Conservation (phyloP, 2,329 filamentous ascomycete genomes). For the Fusarium austroafricanum region DNA sequence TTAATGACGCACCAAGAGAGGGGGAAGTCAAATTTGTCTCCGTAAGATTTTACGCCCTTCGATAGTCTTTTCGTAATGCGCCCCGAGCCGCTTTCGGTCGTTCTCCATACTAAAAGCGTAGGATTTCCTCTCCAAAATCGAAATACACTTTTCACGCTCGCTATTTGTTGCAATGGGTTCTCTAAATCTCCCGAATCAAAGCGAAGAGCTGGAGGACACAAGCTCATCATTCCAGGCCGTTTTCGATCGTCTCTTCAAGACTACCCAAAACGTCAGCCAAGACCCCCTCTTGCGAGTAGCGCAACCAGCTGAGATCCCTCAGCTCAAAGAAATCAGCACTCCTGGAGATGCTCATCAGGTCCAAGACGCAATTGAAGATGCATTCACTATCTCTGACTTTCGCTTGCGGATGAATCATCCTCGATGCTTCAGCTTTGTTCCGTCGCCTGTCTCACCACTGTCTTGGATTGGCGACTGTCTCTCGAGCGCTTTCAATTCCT, state of each 20-base stretch:
- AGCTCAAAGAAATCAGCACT: slow-evolving; percentile 2
- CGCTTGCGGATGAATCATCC: slow-evolving; percentile 21
- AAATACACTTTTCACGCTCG: rapidly evolving
- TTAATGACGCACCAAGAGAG: slow-evolving; percentile 2
- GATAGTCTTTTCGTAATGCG: neutral
- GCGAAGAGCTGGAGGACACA: neutral
- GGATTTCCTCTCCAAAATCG: rapidly evolving
- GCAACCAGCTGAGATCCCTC: neutral
- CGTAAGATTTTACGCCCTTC: neutral
- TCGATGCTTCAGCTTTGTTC: slow-evolving; percentile 10
- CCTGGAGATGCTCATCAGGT: slow-evolving; percentile 1
- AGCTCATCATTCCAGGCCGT: slow-evolving; percentile 5
- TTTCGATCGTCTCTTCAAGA: slow-evolving; percentile 7
- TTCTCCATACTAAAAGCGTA: neutral
- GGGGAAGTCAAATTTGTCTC: neutral
- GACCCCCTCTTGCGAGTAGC: slow-evolving; percentile 4
- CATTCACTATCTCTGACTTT: slow-evolving; percentile 8
- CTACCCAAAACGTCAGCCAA: neutral
- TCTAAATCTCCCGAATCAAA: neutral
- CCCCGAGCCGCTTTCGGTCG: neutral
- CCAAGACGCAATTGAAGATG: slow-evolving; percentile 5
- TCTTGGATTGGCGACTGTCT: slow-evolving; percentile 18
- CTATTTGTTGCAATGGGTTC: neutral
- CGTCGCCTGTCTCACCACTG: neutral
- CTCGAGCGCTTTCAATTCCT: slow-evolving; percentile 19